These are phyloP conservation scores for Limnanthes douglasii DNA, from an alignment of 345 rosid genomes.

Conservation along the genomic window DNA sequence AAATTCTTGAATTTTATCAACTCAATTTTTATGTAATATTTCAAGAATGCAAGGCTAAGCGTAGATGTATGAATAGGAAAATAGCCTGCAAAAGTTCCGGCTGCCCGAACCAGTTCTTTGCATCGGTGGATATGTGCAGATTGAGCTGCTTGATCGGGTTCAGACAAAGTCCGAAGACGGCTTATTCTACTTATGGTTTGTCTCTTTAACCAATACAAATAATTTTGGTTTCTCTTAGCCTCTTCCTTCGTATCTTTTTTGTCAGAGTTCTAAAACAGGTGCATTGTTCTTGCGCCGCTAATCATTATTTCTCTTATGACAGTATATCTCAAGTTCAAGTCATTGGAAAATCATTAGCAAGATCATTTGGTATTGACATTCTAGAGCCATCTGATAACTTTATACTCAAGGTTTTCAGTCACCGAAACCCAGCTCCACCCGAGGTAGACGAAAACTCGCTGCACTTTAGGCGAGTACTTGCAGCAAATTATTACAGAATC, in stretches of 20 bases:
- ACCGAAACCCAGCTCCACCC: too few relatives aligned
- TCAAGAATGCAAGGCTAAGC: too few relatives aligned
- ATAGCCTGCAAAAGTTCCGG: slow-evolving; percentile 51
- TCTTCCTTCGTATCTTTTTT: slow-evolving; percentile 1
- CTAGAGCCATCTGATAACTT: slow-evolving; percentile 36
- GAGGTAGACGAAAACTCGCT: too few relatives aligned
- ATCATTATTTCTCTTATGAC: too few relatives aligned
- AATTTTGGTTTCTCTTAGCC: neutral
- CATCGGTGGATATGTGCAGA: slow-evolving; percentile 61
- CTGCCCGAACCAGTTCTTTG: slow-evolving; percentile 83
- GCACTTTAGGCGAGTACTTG: too few relatives aligned
- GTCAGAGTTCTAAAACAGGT: neutral
- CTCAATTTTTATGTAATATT: too few relatives aligned
- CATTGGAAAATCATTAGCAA: slow-evolving; percentile 43
- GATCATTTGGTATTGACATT: slow-evolving; percentile 27
- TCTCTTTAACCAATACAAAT: neutral
- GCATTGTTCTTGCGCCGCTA: neutral
- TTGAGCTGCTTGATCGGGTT: slow-evolving; percentile 78
- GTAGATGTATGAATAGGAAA: slow-evolving; percentile 67
- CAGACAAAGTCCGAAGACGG: slow-evolving; percentile 76
- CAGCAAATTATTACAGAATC: too few relatives aligned
- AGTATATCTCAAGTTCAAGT: slow-evolving; percentile 59
- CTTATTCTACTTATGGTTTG: slow-evolving; percentile 78
- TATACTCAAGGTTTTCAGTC: slow-evolving; percentile 28
- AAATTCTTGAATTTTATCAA: too few relatives aligned